These are phyloP conservation scores for Oxytropis ochrocephala DNA, from an alignment of 306 rosid species.

Conservation along the genomic window DNA sequence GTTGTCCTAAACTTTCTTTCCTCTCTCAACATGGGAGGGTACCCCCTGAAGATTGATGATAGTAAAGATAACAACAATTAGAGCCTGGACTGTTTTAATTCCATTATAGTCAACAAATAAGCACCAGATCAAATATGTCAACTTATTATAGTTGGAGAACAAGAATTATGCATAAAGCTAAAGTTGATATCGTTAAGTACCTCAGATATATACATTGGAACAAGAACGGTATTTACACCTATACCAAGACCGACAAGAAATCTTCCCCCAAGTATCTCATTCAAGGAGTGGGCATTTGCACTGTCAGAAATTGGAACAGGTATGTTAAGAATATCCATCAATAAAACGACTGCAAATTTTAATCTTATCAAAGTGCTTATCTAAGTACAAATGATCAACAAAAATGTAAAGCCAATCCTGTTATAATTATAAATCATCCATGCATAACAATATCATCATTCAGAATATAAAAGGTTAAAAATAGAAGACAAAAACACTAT, in stretches of 20 bases:
- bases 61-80: neutral
- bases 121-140: neutral
- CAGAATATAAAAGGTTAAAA: neutral
- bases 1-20: neutral
- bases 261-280: slow-evolving; percentile 78
- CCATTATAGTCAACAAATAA: neutral
- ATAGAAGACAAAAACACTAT: neutral
- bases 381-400: neutral
- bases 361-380: neutral
- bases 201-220: slow-evolving; percentile 86
- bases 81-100: neutral
- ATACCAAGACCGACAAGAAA: slow-evolving; percentile 97
- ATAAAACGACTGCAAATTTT: neutral
- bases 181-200: slow-evolving; percentile 30
- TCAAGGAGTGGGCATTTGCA: slow-evolving; percentile 72
- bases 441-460: neutral
- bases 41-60: neutral
- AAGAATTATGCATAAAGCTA: neutral
- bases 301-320: slow-evolving; percentile 38
- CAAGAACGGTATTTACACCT: slow-evolving; percentile 85
- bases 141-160: neutral
- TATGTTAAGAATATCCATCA: neutral
- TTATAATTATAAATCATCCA: neutral
- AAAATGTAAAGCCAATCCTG: neutral
- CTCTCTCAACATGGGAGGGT: neutral